A percentile compares a stretch with the other conserved stretches of the same genome.
phyloP scores from a whole-genome alignment of 2,329 filamentous ascomycete species.

The Clonostachys chloroleuca region DNA sequence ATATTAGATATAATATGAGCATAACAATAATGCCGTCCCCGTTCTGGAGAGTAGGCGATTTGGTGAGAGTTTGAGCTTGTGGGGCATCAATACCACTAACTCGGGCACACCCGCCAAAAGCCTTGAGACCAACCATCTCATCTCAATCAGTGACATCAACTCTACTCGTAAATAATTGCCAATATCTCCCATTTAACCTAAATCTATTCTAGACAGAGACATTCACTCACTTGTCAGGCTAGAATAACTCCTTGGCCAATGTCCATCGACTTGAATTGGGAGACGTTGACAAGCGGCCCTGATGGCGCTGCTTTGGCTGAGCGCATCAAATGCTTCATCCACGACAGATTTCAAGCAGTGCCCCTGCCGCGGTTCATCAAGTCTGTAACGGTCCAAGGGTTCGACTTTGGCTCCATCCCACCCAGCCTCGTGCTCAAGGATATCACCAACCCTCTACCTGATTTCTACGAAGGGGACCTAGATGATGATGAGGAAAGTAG shows the following conservation, averaged over 20 bases:
- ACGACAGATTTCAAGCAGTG: slow-evolving; percentile 92
- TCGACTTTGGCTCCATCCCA: slow-evolving; percentile 81
- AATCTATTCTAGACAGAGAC: no score
- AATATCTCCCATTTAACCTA: not conserved
- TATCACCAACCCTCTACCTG: slow-evolving; percentile 89
- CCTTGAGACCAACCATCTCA: not conserved
- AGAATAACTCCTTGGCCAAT: slow-evolving; percentile 45
- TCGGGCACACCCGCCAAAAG: not conserved
- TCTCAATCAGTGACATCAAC: not conserved
- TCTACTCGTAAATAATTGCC: not conserved
- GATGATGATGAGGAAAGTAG: slow-evolving; percentile 41
- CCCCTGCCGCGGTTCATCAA: slow-evolving; percentile 93
- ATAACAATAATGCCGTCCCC: no score
- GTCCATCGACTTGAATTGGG: slow-evolving; percentile 98
- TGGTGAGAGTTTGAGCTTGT: no score
- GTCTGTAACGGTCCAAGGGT: slow-evolving; percentile 89
- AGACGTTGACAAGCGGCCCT: slow-evolving; percentile 81
- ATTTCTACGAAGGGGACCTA: slow-evolving; percentile 87
- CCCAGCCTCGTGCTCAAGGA: slow-evolving; percentile 92
- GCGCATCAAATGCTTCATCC: slow-evolving; percentile 86
- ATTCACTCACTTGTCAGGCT: not conserved
- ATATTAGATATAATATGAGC: no score
- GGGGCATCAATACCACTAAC: not conserved
- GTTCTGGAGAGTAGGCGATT: no score
- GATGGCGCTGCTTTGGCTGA: slow-evolving; percentile 84